Evolutionary conservation across 1,284 basidiomycete genomes (phyloP), one percentile per base, ranked within the genome.

Genomic region (Schizophyllum amplum): DNA sequence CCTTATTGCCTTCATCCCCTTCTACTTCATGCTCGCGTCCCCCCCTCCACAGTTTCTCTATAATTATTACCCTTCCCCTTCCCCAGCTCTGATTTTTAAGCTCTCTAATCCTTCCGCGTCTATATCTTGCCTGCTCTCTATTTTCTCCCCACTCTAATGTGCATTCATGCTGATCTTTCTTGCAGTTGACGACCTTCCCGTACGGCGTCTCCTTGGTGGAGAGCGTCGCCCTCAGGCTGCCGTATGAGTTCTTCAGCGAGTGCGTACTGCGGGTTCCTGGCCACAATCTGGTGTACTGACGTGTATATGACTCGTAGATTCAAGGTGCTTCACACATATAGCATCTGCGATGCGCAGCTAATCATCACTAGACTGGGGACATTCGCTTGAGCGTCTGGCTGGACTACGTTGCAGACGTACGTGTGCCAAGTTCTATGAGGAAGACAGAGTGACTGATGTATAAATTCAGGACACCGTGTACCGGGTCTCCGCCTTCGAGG

Each of bases 201-300:
- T 89, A 85, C 66, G 78, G 78, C 26, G 64, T 87, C 27, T 76
- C 79, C 17, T 72, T 94, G 42, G 61, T 83, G 20, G 77, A 86
- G 57, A 83, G 83, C 27, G 72, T 81, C 24, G 88, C 87, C 67
- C 69, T 90, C 57, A 80, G 83, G 60, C 71, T 93, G 53, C 90
- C 91, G 2, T 94, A 86, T 69, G 63, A 74, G 23, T 90, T 94
- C 68, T 75, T 90, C 73, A 91, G 87, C 79, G 91, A 95, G 92
- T 94, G 66, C 73, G 90, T 79, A 21, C 53, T 54, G 2, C n/a
- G n/a, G n/a, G n/a, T 55, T 54, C 53, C 53, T 55, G 17, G 5
- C 24, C 24, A 15, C 53, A 26, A 24, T 54, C 51, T 55, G 27
- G 0, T 53, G 49, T 51, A 65, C 52, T 64, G 55, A 66, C 50